These are phyloP conservation scores for Ophiostoma sp. DNA, from an alignment of 2,329 filamentous ascomycete species.

Conservation along the genomic window DNA sequence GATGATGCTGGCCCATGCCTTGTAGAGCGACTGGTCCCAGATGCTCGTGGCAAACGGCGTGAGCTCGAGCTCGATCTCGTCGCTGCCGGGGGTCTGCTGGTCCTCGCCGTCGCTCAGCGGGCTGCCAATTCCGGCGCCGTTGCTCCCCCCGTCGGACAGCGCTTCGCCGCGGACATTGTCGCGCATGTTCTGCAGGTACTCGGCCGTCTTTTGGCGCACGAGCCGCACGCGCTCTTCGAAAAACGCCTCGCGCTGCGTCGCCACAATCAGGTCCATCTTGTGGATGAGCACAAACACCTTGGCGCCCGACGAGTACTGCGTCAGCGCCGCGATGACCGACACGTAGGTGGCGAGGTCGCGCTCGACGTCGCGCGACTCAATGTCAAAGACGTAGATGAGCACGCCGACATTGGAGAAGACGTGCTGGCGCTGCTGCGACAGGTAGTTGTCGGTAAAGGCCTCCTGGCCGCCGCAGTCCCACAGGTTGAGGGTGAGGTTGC, in stretches of 20 bases:
- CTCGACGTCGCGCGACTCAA: conserved; percentile 90
- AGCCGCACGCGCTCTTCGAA: conserved; percentile 78
- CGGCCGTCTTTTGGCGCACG: conserved; percentile 66
- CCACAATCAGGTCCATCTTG: conserved; percentile 96
- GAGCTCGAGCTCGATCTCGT: conserved; percentile 53
- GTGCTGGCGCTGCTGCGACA: conserved; percentile 89
- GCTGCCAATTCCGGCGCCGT: not conserved
- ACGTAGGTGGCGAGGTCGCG: conserved; percentile 89
- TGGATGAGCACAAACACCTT: conserved; percentile 94
- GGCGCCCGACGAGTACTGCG: conserved; percentile 74
- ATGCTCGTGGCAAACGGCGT: conserved; percentile 93
- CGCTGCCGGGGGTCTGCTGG: conserved; percentile 14
- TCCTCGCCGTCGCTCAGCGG: conserved; percentile 29
- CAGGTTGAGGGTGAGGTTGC: conserved; percentile 91
- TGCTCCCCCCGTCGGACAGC: conserved; percentile 10
- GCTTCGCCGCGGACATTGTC: conserved; percentile 30
- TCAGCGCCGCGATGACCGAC: conserved; percentile 80
- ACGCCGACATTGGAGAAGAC: conserved; percentile 96
- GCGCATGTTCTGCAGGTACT: conserved; percentile 44
- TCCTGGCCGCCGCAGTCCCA: conserved; percentile 99
- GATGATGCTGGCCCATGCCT: conserved; percentile 97
- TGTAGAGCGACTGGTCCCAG: conserved; percentile 97
- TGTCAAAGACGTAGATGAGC: conserved; percentile 98
- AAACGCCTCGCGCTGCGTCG: conserved; percentile 68
- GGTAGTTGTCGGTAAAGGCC: conserved; percentile 97